A percentile compares a stretch with the other conserved stretches of the same genome.
Conservation (phyloP, 2,329 filamentous ascomycete species). For the Immersiporthe knoxdaviesiana region DNA sequence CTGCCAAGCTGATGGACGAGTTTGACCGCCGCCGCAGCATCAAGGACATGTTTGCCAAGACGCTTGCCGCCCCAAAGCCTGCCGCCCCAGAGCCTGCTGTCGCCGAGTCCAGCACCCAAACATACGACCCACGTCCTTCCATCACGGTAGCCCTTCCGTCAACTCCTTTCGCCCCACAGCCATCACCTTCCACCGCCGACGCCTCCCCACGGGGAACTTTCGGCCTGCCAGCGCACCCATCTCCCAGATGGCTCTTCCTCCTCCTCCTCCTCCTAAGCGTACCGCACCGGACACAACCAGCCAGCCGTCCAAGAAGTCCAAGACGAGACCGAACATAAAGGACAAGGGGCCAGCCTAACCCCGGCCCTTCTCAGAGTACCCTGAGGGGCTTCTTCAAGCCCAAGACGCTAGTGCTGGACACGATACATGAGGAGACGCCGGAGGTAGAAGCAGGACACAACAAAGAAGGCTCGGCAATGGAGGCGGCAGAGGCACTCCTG, state of each 20-base stretch:
- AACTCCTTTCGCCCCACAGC: conserved; percentile 13
- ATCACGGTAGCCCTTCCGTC: neutral
- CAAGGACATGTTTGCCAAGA: conserved; percentile 86
- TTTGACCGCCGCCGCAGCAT: conserved; percentile 86
- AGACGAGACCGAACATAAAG: conserved; percentile 35
- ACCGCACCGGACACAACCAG: conserved; percentile 1
- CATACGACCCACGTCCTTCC: neutral
- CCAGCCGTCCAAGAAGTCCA: conserved; percentile 52
- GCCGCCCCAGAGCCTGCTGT: neutral
- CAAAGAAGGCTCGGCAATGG: no score
- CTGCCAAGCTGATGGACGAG: conserved; percentile 82
- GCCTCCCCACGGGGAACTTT: neutral
- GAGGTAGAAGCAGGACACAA: neutral
- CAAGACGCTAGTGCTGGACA: conserved; percentile 41
- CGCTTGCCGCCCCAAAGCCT: conserved; percentile 35
- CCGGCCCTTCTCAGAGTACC: conserved; percentile 52
- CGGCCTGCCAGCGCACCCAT: conserved; percentile 1
- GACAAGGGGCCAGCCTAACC: conserved; percentile 23
- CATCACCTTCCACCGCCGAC: neutral
- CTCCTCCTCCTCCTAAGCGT: conserved; percentile 15
- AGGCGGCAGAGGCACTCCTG: neutral
- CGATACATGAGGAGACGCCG: neutral
- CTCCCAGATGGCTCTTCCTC: no score
- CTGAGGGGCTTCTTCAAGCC: conserved; percentile 81
- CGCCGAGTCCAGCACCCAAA: no score